A percentile compares a stretch with the other conserved stretches of the same genome.
These are phyloP conservation scores for Penicillium sp. DNA, from an alignment of 2,329 filamentous ascomycete genomes.

Conservation along the genomic window DNA sequence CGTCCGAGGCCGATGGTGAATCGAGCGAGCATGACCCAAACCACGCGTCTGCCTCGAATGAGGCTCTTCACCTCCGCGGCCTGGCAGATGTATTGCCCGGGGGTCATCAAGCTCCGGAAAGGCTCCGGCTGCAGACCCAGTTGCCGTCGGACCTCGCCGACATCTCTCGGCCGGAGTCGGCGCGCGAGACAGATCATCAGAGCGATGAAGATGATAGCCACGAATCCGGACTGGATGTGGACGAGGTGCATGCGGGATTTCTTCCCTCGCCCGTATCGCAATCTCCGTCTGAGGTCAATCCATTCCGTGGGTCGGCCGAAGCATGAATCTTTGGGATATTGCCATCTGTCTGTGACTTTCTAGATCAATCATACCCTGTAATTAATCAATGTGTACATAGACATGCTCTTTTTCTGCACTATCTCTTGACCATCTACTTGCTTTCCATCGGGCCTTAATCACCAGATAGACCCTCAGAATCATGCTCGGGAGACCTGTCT, in stretches of 20 bases:
- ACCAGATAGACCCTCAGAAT: background rate
- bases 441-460: background rate
- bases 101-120: constrained; percentile 9
- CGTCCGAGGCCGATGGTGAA: constrained; percentile 24
- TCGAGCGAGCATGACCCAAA: constrained; percentile 2
- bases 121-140: constrained; percentile 6
- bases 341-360: constrained; percentile 3
- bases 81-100: constrained; percentile 2
- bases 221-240: constrained; percentile 28
- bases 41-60: background rate
- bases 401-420: background rate
- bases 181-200: constrained; percentile 62
- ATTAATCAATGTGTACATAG: background rate
- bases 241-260: constrained; percentile 11
- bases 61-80: constrained; percentile 1
- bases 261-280: constrained; percentile 10
- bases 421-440: background rate
- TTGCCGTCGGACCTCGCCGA: constrained; percentile 7
- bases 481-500: background rate
- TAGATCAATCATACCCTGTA: constrained; percentile 12
- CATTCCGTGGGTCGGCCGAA: too few species aligned
- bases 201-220: constrained; percentile 49
- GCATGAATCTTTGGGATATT: constrained; percentile 1
- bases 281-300: background rate
- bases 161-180: constrained; percentile 45